Conservation (phyloP, 345 rosid species). For the Moricandia arvensis region DNA sequence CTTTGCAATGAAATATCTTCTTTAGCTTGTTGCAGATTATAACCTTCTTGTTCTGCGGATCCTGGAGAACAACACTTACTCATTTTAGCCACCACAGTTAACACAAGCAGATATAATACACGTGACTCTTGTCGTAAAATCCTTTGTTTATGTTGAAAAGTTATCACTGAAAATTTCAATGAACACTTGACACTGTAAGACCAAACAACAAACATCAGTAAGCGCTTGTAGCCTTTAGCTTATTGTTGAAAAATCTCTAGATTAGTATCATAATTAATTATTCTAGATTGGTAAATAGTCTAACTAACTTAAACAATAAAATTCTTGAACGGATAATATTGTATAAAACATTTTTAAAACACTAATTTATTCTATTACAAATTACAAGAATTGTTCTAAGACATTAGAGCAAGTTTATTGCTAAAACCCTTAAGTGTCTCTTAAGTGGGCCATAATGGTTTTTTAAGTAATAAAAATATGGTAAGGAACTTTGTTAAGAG, state of each 20-base stretch:
- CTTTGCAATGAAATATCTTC: slow-evolving; percentile 72
- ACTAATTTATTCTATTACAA: too few species aligned
- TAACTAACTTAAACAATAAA: background rate
- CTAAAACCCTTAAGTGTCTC: too few species aligned
- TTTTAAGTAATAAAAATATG: too few species aligned
- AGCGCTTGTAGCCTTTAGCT: background rate
- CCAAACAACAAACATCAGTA: too few species aligned
- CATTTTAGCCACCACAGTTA: background rate
- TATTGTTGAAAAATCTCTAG: background rate
- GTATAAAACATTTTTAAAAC: too few species aligned
- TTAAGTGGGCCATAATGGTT: too few species aligned
- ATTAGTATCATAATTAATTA: background rate
- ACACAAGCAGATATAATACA: background rate
- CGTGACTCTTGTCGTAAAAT: background rate
- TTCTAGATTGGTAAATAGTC: background rate
- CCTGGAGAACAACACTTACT: background rate
- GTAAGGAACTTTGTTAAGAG: too few species aligned
- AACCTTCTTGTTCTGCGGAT: background rate
- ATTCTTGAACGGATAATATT: background rate
- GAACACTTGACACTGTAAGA: too few species aligned
- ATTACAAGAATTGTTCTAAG: too few species aligned
- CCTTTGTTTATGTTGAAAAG: background rate
- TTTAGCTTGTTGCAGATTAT: slow-evolving; percentile 41
- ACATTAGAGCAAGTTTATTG: too few species aligned
- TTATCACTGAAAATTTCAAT: background rate